Conservation (phyloP, 306 rosid species). For the Argentina anserina region DNA sequence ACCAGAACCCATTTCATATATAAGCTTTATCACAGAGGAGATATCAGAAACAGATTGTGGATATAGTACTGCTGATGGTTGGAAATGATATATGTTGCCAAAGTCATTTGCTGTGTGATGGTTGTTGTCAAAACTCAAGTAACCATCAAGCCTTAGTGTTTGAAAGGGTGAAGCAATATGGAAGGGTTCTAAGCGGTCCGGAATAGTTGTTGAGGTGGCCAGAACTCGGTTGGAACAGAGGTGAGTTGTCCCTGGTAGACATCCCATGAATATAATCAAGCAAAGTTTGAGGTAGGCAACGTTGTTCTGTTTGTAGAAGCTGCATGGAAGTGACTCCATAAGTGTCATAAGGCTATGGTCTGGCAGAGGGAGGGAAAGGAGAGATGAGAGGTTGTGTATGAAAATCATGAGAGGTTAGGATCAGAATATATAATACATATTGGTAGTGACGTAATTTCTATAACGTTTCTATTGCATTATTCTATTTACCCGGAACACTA, state of each 20-base stretch:
- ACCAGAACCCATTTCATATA: constrained; percentile 48
- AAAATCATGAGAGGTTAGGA: constrained; percentile 28
- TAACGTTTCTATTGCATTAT: background rate
- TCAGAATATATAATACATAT: constrained; percentile 36
- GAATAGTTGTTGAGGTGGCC: constrained; percentile 26
- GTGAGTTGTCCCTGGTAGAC: constrained; percentile 45
- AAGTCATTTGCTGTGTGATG: constrained; percentile 67
- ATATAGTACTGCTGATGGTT: constrained; percentile 72
- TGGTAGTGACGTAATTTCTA: background rate
- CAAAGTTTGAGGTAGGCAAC: constrained; percentile 33
- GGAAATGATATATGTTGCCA: constrained; percentile 63
- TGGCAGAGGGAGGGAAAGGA: background rate
- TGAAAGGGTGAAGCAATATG: constrained; percentile 38
- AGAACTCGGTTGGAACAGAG: constrained; percentile 38
- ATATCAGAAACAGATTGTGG: constrained; percentile 75
- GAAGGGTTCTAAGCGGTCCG: constrained; percentile 27
- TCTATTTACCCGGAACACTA: no score
- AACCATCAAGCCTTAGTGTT: constrained; percentile 60
- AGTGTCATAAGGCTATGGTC: constrained; percentile 24
- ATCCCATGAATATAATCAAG: constrained; percentile 46
- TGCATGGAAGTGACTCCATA: constrained; percentile 47
- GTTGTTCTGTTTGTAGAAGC: constrained; percentile 38
- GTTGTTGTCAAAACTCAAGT: constrained; percentile 54
- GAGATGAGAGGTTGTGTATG: constrained; percentile 32
- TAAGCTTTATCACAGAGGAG: constrained; percentile 46